Base-by-base conservation (phyloP, 257 asterid species). In the Lycium barbarum region DNA sequence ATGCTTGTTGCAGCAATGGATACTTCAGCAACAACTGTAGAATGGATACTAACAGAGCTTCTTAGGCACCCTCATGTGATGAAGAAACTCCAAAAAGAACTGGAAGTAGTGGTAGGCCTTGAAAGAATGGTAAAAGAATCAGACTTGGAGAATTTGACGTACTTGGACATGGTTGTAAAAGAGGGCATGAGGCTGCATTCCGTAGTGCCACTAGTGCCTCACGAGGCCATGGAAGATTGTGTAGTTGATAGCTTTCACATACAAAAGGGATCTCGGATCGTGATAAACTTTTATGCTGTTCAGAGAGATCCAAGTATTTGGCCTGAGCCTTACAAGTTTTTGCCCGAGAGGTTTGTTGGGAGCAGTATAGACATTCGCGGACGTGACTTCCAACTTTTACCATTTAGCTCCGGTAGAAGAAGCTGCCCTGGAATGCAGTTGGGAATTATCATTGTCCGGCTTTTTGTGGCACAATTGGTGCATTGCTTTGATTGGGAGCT, bases 141-240 rank as follows among this genome's bases (percentile, higher is more conserved):
- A 0, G 49, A 67, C 49, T 67, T 67, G 6, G 74, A 67, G 47
- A 67, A 14, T 8, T 14, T 67, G n/a, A 35, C 35, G 2, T 67
- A 67, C 47, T 67, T 67, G 35, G 74, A 67, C 4, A 67, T 67
- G 74, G 47, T 67, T 14, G 20, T 67, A 1, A 67, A 67, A 35
- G 74, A 67, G 20, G 74, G 74, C 1, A 33, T 67, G 45, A 67
- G 74, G 74, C 74, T 67, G n/a, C 74, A 67, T 67, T 35, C 74
- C n/a, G 6, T 67, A 2, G 49, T 67, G 5, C 74, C 49, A 35
- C 0, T 67, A 35, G 15, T 18, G n/a, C 74, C 36, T 13, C 74
- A 40, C 26, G 49, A 13, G 47, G n/a, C 74, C 22, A 35, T 67
- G 47, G 74, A 67, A 67, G 74, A 67, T 35, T 67, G 74, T 35